Conservation (phyloP, 257 asterid species). For the Nicotiana attenuata region DNA sequence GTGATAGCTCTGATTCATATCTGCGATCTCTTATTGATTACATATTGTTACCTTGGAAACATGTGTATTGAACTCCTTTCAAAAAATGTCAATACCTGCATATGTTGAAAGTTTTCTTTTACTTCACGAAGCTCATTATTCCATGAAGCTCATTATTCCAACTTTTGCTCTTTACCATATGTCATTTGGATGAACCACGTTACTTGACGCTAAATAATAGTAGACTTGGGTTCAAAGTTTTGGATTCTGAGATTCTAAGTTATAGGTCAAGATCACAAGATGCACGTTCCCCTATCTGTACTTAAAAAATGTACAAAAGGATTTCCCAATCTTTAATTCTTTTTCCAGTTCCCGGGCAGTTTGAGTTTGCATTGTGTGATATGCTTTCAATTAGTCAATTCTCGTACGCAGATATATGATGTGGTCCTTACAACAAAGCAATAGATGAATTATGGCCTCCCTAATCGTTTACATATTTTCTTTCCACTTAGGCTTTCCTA, state of each 20-base stretch:
- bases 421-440: neutral
- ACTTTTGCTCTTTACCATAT: neutral
- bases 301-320: neutral
- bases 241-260: neutral
- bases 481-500: neutral
- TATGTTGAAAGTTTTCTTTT: neutral
- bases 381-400: neutral
- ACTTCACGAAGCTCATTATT: neutral
- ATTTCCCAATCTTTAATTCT: neutral
- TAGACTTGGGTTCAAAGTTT: neutral
- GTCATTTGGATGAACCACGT: neutral
- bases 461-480: neutral
- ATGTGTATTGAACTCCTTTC: neutral
- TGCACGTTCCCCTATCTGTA: neutral
- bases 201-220: neutral
- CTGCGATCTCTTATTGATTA: neutral
- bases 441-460: neutral
- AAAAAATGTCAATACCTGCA: neutral
- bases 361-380: neutral
- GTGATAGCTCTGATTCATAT: neutral
- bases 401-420: neutral
- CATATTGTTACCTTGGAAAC: neutral
- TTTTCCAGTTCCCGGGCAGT: neutral
- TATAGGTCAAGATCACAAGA: neutral
- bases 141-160: neutral